Percentiles rank a stretch among this genome's conserved stretches.
These are phyloP conservation scores for Candida namnaoensis DNA, from an alignment of 805 yeast species.

Conservation along the genomic window DNA sequence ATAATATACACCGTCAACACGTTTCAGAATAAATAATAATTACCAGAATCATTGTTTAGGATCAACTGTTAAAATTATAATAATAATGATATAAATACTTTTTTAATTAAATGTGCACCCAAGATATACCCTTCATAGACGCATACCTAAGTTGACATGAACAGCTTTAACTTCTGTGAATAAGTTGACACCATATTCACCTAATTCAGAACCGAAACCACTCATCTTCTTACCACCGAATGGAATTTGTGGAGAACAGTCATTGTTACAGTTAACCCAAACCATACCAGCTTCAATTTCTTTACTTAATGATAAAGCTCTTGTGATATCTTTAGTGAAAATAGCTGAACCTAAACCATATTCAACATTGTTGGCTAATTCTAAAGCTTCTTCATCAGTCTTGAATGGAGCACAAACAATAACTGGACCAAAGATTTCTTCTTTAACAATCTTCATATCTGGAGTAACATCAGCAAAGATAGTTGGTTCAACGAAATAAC, in stretches of 20 bases:
- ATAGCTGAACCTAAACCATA: conserved; percentile 41
- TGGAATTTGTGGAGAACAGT: conserved; percentile 47
- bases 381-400: conserved; percentile 34
- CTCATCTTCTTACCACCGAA: conserved; percentile 64
- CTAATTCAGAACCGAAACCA: conserved; percentile 63
- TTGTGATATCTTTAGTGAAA: conserved; percentile 28
- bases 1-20: too few relatives aligned
- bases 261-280: conserved; percentile 54
- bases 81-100: too few relatives aligned
- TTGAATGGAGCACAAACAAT: conserved; percentile 32
- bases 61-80: too few relatives aligned
- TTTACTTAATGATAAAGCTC: conserved; percentile 31
- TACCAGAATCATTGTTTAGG: too few relatives aligned
- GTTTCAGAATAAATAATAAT: too few relatives aligned
- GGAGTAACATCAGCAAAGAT: conserved; percentile 35
- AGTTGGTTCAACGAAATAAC: conserved; percentile 37
- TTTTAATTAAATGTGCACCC: too few relatives aligned
- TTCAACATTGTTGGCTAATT: conserved; percentile 31
- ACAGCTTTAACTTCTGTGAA: conserved; percentile 62
- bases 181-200: conserved; percentile 52
- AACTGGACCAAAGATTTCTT: conserved; percentile 49
- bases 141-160: conserved; percentile 54
- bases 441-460: conserved; percentile 32
- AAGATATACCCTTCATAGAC: conserved; percentile 1
- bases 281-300: conserved; percentile 39